Percentiles rank a stretch among this genome's conserved stretches.
Conservation (phyloP, 1,139 yeast species). For the Groenewaldozyma sp. region DNA sequence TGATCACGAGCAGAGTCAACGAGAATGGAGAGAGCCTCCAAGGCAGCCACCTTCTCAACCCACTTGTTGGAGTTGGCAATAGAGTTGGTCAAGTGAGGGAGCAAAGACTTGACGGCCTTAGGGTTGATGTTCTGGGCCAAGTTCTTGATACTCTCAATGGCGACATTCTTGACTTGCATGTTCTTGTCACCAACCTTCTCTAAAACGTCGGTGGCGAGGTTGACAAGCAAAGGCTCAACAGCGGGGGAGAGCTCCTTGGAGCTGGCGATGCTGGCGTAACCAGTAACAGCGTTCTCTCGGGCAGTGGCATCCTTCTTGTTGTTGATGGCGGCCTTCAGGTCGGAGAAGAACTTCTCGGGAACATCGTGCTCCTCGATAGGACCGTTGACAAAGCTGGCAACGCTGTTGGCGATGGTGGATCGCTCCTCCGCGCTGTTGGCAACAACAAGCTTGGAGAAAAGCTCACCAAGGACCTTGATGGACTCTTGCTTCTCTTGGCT, state of each 20-base stretch:
- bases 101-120: conserved; percentile 79
- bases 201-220: conserved; percentile 58
- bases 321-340: conserved; percentile 65
- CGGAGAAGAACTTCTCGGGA: conserved; percentile 77
- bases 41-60: conserved; percentile 94
- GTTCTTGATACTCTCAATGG: conserved; percentile 64
- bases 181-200: conserved; percentile 87
- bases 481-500: conserved; percentile 17
- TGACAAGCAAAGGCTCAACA: conserved; percentile 90
- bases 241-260: conserved; percentile 74
- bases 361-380: conserved; percentile 98
- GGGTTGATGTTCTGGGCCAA: conserved; percentile 82
- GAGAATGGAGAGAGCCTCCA: conserved; percentile 73
- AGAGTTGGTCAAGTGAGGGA: conserved; percentile 67
- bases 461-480: conserved; percentile 75
- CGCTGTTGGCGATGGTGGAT: conserved; percentile 79
- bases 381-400: conserved; percentile 90
- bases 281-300: conserved; percentile 72
- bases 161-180: conserved; percentile 60
- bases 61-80: conserved; percentile 79
- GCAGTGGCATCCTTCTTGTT: conserved; percentile 64
- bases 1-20: conserved; percentile 95
- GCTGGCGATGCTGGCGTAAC: conserved; percentile 78
- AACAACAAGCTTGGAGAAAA: conserved; percentile 84
- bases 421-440: conserved; percentile 70